Evolutionary conservation across 768 basidiomycete species (phyloP).

Genomic region (Coprinopsis marcescibilis): DNA sequence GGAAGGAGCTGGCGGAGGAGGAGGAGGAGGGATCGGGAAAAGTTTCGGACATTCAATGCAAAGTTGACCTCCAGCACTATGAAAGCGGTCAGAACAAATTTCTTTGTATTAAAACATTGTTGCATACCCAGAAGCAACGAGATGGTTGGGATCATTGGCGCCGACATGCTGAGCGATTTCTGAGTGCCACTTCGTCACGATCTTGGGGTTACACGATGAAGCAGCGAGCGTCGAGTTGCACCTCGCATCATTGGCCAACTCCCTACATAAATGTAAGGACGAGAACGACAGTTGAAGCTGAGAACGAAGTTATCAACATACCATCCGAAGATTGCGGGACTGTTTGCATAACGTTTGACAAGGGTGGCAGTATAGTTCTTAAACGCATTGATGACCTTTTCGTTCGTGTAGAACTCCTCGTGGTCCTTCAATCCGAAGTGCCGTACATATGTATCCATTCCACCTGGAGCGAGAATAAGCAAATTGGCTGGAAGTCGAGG

Average conservation of each 20-base stretch:
- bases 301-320: conserved; percentile 16
- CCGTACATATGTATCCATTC: conserved; percentile 63
- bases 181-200: conserved; percentile 54
- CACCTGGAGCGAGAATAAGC: conserved; percentile 33
- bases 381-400: conserved; percentile 44
- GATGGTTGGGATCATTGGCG: conserved; percentile 53
- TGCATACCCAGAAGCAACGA: conserved; percentile 56
- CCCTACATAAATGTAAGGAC: conserved; percentile 30
- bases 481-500: too few relatives aligned
- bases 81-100: neutral
- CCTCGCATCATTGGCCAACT: conserved; percentile 63
- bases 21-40: conserved; percentile 33
- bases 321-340: conserved; percentile 49
- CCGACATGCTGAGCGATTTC: conserved; percentile 39
- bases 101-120: neutral
- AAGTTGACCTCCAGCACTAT: conserved; percentile 51
- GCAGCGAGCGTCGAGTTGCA: conserved; percentile 51
- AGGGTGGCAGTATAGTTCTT: conserved; percentile 52
- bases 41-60: conserved; percentile 54
- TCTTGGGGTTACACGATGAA: conserved; percentile 41
- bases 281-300: conserved; percentile 1
- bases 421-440: conserved; percentile 41
- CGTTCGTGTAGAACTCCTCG: conserved; percentile 55
- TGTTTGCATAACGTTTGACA: conserved; percentile 50
- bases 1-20: conserved; percentile 38